Conservation (phyloP, 2,329 filamentous ascomycete species). For the Aspergillus novofumigatus region DNA sequence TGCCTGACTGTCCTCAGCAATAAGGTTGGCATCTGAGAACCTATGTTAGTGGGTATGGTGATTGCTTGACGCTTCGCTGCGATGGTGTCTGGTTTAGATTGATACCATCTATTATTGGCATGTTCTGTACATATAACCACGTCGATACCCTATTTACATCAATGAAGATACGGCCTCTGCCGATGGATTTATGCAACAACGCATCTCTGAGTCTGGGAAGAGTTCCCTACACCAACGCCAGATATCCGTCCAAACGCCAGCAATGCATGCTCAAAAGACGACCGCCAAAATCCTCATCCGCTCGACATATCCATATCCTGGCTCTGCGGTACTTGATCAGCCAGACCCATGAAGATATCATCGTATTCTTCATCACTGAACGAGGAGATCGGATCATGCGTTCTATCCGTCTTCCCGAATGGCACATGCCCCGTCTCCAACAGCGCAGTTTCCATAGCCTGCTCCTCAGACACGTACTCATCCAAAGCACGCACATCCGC, state of each 20-base stretch:
- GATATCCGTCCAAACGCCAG: neutral
- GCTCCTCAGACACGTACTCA: slow-evolving; percentile 33
- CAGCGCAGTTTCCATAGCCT: slow-evolving; percentile 31
- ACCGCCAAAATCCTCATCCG: neutral
- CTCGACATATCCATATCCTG: slow-evolving; percentile 40
- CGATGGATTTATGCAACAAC: neutral
- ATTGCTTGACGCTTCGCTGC: slow-evolving; percentile 3
- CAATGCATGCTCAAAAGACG: slow-evolving; percentile 2
- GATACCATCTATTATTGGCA: slow-evolving; percentile 16
- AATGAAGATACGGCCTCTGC: slow-evolving; percentile 27
- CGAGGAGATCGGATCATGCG: slow-evolving; percentile 14
- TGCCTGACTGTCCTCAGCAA: slow-evolving; percentile 62
- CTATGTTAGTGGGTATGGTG: neutral
- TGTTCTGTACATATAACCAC: slow-evolving; percentile 19
- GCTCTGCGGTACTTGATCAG: slow-evolving; percentile 40
- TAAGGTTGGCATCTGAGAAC: slow-evolving; percentile 25
- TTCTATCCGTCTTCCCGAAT: neutral
- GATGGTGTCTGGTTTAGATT: slow-evolving; percentile 6
- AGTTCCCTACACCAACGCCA: neutral
- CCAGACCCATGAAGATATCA: slow-evolving; percentile 61
- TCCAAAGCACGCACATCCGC: slow-evolving; percentile 28
- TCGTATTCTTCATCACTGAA: slow-evolving; percentile 59
- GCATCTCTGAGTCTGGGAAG: neutral
- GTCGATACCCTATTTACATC: slow-evolving; percentile 29
- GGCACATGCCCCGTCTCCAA: slow-evolving; percentile 12